Percentiles rank a stretch among this genome's conserved stretches.
These are phyloP conservation scores for Oryza rufipogon DNA, from an alignment of 176 grass and related monocot species.

Conservation along the genomic window DNA sequence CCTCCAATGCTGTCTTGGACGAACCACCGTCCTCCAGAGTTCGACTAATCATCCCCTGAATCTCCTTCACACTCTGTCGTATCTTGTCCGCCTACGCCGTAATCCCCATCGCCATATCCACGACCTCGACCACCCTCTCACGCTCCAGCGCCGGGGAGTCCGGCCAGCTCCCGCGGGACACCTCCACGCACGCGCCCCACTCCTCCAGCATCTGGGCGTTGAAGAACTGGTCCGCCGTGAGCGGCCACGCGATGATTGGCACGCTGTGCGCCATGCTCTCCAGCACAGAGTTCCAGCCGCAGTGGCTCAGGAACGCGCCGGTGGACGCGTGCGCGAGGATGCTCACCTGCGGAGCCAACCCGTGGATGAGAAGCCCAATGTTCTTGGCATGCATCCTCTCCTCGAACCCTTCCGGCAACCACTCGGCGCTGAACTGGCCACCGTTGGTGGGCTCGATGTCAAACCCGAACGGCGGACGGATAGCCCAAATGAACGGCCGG, in stretches of 20 bases:
- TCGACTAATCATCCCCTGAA: too few relatives aligned
- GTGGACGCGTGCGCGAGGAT: constrained; percentile 45
- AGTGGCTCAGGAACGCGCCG: constrained; percentile 53
- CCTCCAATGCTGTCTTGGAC: too few relatives aligned
- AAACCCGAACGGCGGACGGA: constrained; percentile 24
- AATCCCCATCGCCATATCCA: too few relatives aligned
- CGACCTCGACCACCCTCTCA: too few relatives aligned
- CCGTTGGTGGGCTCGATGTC: neutral
- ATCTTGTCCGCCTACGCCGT: too few relatives aligned
- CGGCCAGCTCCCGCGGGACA: too few relatives aligned
- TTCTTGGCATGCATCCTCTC: neutral
- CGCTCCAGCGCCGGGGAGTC: too few relatives aligned
- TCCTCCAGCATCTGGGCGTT: constrained; percentile 38
- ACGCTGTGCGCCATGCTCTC: constrained; percentile 44
- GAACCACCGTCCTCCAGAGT: too few relatives aligned
- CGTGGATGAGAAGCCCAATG: constrained; percentile 12
- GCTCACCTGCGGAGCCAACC: constrained; percentile 38
- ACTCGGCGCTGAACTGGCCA: constrained; percentile 7
- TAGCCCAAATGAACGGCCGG: constrained; percentile 38
- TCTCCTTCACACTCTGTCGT: too few relatives aligned
- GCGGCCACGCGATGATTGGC: constrained; percentile 46
- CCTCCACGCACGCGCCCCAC: constrained; percentile 24
- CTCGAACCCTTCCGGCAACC: constrained; percentile 52
- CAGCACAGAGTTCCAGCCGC: constrained; percentile 51
- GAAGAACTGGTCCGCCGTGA: constrained; percentile 41